Base-by-base conservation (phyloP, 164 flowering plant genomes). In the Kingdonia uniflora region DNA sequence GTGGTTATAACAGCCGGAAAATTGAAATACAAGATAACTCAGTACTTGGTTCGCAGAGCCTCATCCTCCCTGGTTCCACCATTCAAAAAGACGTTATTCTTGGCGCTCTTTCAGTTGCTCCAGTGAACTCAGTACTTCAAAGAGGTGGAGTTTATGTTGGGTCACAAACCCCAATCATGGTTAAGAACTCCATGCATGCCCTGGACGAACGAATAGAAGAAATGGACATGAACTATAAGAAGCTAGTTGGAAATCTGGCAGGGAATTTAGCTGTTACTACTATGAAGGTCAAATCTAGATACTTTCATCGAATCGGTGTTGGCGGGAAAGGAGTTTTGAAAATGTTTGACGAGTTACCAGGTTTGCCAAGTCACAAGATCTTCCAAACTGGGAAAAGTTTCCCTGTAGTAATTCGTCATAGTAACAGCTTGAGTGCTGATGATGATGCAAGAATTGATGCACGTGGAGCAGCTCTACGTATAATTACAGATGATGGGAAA, bases 401-500 rank as follows among this genome's bases (percentile, higher is more conserved):
- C 51, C 81, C 78, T 4, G 54, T 85, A 40, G 52, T 85, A 21
- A 61, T 81, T 47, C 63, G 88, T 44, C 94, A 85, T 24, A 82
- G 94, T 67, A 85, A 85, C 52, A 75, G 94, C 68, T 61, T 85
- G 68, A 80, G 84, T 54, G 78, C 84, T 3, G 86, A 82, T 62
- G 88, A 84, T 60, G 94, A 85, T 71, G 94, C 94, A 29, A 73
- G 86, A 64, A 64, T 82, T n/a, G 94, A 82, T 60, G 84, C 88
- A 0, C 81, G 94, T 2, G 86, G 94, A 7, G 88, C 86, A 42
- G 77, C 87, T 16, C 6, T 84, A 17, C 75, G 82, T 51, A 80
- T 81, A 46, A 70, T 81, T 26, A 46, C 76, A 54, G 76, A 69
- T 21, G 65, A 64, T 8, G 42, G 29, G 8, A 64, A 21, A 19